Percentiles rank a stretch among this genome's conserved stretches.
These are phyloP conservation scores for Tetrahymena elliotti DNA, from an alignment of 73 alveolate genomes.

Conservation along the genomic window DNA sequence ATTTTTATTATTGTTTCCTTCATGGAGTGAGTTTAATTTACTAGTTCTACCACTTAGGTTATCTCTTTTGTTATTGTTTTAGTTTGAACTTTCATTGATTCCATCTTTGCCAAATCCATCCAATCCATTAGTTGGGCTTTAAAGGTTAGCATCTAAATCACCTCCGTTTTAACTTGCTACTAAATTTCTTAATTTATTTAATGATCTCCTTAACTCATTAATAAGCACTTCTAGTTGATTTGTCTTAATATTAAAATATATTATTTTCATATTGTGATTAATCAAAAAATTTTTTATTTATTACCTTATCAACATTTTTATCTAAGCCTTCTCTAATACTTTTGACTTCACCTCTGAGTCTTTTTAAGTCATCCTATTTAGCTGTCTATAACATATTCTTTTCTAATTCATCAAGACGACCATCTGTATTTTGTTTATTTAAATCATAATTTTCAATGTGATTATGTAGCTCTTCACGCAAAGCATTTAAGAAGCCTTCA, in stretches of 20 bases:
- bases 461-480: not conserved
- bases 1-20: not conserved
- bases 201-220: not conserved
- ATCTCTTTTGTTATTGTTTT: not conserved
- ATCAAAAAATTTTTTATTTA: not conserved
- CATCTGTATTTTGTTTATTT: not conserved
- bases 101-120: not conserved
- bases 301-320: not conserved
- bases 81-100: not conserved
- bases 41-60: not conserved
- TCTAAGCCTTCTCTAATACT: not conserved
- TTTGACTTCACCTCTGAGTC: not conserved
- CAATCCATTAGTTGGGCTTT: not conserved
- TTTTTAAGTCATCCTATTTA: not conserved
- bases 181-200: not conserved
- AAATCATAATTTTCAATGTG: not conserved
- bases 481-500: not conserved
- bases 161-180: not conserved
- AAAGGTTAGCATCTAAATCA: not conserved
- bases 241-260: not conserved
- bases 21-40: not conserved
- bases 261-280: not conserved
- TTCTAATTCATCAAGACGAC: not conserved
- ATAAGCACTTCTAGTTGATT: not conserved
- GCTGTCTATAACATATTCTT: not conserved